These are phyloP conservation scores for Phaeosphaeriaceae sp. DNA, from an alignment of 2,329 filamentous ascomycete genomes.

Conservation along the genomic window DNA sequence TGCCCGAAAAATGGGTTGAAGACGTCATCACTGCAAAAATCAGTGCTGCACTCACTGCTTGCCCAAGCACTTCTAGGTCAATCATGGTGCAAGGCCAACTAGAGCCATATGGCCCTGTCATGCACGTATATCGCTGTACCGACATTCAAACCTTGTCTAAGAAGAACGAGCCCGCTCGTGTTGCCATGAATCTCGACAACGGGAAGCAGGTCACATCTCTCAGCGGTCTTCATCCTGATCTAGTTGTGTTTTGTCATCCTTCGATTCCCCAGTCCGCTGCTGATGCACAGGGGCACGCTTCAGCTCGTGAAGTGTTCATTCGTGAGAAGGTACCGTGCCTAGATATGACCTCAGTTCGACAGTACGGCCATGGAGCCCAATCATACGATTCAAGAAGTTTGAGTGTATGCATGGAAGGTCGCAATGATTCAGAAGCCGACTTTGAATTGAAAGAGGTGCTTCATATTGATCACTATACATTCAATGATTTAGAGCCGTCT, in stretches of 20 bases:
- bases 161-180: conserved; percentile 11
- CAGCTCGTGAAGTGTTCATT: conserved; percentile 32
- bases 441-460: conserved; percentile 38
- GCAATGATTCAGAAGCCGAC: conserved; percentile 22
- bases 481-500: conserved; percentile 42
- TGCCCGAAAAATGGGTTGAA: conserved; percentile 38
- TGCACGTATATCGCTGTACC: conserved; percentile 37
- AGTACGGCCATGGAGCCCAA: conserved; percentile 30
- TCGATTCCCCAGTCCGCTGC: conserved; percentile 10
- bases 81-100: conserved; percentile 44
- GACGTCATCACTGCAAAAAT: conserved; percentile 38
- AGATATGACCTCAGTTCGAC: conserved; percentile 37
- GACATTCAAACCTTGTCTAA: conserved; percentile 18
- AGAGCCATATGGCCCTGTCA: conserved; percentile 37
- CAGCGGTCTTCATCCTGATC: conserved; percentile 28
- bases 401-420: conserved; percentile 40
- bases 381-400: conserved; percentile 31
- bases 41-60: conserved; percentile 38
- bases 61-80: conserved; percentile 40
- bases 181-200: conserved; percentile 30
- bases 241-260: conserved; percentile 42
- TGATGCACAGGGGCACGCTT: conserved; percentile 26
- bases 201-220: conserved; percentile 25
- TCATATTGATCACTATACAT: conserved; percentile 42
- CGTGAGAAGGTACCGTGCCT: conserved; percentile 35